Conservation (phyloP, 768 basidiomycete genomes). For the Clitopilus hobsonii region DNA sequence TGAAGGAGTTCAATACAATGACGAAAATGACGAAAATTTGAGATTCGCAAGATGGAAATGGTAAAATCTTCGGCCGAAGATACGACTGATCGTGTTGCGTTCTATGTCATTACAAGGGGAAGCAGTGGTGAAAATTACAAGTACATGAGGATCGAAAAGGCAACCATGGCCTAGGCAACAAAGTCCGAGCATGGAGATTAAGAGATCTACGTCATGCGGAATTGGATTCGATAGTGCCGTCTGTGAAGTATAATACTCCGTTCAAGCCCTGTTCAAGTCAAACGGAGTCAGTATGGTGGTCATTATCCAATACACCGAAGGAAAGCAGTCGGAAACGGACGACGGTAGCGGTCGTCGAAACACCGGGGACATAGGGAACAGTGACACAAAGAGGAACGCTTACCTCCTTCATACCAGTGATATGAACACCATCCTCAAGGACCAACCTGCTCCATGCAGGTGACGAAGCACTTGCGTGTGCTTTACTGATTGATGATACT, state of each 20-base stretch:
- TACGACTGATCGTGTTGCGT: too few species aligned
- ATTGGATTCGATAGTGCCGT: slow-evolving; percentile 44
- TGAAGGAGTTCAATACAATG: too few species aligned
- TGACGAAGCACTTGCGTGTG: slow-evolving; percentile 24
- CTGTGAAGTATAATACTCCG: slow-evolving; percentile 19
- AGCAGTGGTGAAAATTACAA: too few species aligned
- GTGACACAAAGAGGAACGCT: too few species aligned
- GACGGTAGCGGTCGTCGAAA: too few species aligned
- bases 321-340: too few species aligned
- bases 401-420: slow-evolving; percentile 63
- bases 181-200: neutral
- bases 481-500: slow-evolving; percentile 37
- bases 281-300: neutral
- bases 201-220: slow-evolving; percentile 15
- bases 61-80: too few species aligned
- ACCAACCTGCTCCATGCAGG: slow-evolving; percentile 58
- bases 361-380: too few species aligned
- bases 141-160: slow-evolving; percentile 1
- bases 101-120: too few species aligned
- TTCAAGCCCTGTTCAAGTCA: neutral
- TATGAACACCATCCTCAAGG: slow-evolving; percentile 50
- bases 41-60: too few species aligned
- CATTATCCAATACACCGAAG: too few species aligned
- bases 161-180: too few species aligned
- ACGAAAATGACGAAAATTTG: neutral